A percentile compares a stretch with the other conserved stretches of the same genome.
phyloP scores from a whole-genome alignment of 768 basidiomycete genomes.

The Termitomyces sp. region DNA sequence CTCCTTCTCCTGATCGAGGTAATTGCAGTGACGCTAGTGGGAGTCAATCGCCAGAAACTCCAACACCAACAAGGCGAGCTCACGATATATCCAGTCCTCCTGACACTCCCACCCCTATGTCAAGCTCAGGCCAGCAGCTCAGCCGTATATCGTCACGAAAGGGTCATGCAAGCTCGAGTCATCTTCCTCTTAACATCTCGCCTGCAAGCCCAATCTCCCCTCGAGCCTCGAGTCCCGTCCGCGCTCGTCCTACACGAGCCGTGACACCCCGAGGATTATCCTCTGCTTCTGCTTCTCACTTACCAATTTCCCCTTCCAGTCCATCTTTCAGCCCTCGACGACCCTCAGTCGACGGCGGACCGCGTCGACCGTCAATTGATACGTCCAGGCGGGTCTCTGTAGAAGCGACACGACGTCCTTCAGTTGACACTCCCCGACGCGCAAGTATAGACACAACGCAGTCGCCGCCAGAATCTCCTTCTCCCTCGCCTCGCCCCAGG shows the following conservation, averaged over 20 bases:
- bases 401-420: constrained; percentile 19
- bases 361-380: constrained; percentile 37
- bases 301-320: constrained; percentile 41
- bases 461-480: constrained; percentile 21
- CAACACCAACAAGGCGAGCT: constrained; percentile 33
- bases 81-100: constrained; percentile 43
- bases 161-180: constrained; percentile 36
- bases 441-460: constrained; percentile 38
- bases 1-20: constrained; percentile 20
- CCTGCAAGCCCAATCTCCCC: constrained; percentile 38
- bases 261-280: constrained; percentile 40
- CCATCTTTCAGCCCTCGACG: constrained; percentile 33
- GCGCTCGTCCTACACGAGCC: constrained; percentile 42
- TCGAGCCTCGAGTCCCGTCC: constrained; percentile 40
- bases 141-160: constrained; percentile 33
- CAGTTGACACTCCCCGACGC: constrained; percentile 28
- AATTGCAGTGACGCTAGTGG: constrained; percentile 17
- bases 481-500: constrained; percentile 43
- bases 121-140: constrained; percentile 34
- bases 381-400: constrained; percentile 31
- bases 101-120: constrained; percentile 46
- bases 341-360: constrained; percentile 34
- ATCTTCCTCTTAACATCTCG: constrained; percentile 38
- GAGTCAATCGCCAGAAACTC: constrained; percentile 30
- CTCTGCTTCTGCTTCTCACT: constrained; percentile 50